Conservation (phyloP, 2,329 filamentous ascomycete genomes). For the Aureobasidium sp. region DNA sequence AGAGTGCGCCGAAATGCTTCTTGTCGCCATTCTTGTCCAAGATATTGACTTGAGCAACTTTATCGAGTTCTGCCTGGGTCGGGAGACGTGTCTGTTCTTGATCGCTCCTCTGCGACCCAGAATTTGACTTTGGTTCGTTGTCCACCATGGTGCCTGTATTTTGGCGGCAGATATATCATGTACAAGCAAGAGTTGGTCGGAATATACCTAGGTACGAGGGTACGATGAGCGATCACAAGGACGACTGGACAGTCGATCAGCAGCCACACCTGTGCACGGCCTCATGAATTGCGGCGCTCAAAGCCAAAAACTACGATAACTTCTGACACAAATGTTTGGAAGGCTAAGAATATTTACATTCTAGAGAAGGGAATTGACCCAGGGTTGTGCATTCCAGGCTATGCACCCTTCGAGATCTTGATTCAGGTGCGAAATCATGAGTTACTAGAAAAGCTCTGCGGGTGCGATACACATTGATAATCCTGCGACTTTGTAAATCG, state of each 20-base stretch:
- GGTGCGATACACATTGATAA: neutral
- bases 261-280: neutral
- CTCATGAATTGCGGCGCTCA: neutral
- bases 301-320: neutral
- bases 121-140: neutral
- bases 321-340: neutral
- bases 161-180: neutral
- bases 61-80: constrained; percentile 4
- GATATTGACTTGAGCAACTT: neutral
- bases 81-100: neutral
- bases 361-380: neutral
- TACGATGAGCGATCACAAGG: neutral
- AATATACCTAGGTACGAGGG: neutral
- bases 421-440: neutral
- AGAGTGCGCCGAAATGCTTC: constrained; percentile 1
- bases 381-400: neutral
- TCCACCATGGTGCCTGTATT: neutral
- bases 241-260: neutral
- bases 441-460: neutral
- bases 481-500: neutral
- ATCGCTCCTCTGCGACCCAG: neutral
- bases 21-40: constrained; percentile 6
- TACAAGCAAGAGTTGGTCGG: neutral
- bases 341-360: neutral
- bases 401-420: neutral